Conservation (phyloP, 2,329 filamentous ascomycete species). For the Clonostachys solani region DNA sequence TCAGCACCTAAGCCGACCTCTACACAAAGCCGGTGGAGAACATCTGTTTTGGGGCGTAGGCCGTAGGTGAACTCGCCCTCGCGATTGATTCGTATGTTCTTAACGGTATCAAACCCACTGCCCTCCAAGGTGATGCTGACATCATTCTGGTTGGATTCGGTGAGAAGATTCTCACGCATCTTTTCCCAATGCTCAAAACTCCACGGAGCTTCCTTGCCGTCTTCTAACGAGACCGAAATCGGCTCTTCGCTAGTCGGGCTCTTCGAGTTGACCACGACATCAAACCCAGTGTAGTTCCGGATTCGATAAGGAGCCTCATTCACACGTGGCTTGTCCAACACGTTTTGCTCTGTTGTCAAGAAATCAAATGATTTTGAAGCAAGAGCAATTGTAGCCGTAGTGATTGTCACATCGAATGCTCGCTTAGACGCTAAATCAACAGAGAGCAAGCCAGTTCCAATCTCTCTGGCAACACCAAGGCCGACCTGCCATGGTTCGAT, state of each 20-base stretch:
- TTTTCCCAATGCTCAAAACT: constrained; percentile 96
- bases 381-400: constrained; percentile 88
- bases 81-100: constrained; percentile 84
- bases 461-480: constrained; percentile 78
- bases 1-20: constrained; percentile 88
- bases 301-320: constrained; percentile 91
- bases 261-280: constrained; percentile 79
- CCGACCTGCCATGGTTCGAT: constrained; percentile 97
- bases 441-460: constrained; percentile 69
- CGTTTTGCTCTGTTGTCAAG: constrained; percentile 77
- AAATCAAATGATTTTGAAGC: constrained; percentile 92
- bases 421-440: constrained; percentile 87
- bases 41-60: constrained; percentile 80
- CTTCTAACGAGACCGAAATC: constrained; percentile 71
- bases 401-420: constrained; percentile 86
- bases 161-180: constrained; percentile 87
- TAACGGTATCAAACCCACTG: constrained; percentile 88
- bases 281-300: constrained; percentile 93
- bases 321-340: constrained; percentile 87
- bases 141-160: constrained; percentile 74
- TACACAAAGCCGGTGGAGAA: constrained; percentile 85
- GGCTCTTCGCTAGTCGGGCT: constrained; percentile 60
- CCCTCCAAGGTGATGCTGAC: constrained; percentile 84
- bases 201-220: constrained; percentile 92
- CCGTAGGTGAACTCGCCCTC: constrained; percentile 92